phyloP scores from a whole-genome alignment of 495 filamentous ascomycete genomes.

The Aspergillus funiculosus region DNA sequence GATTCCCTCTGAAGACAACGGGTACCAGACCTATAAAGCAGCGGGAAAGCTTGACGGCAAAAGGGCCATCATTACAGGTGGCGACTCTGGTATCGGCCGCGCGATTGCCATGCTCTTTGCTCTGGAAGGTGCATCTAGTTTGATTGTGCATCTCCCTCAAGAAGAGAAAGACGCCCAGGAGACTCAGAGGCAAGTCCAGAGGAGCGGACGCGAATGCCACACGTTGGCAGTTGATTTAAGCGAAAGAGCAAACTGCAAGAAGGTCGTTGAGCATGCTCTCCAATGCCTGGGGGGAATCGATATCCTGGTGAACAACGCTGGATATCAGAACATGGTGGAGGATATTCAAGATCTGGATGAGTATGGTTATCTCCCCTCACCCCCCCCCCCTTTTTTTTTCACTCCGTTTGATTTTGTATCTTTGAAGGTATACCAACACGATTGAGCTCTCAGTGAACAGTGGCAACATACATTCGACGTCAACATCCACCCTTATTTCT shows the following conservation, averaged over 20 bases:
- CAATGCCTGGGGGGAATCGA: conserved; percentile 62
- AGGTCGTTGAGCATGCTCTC: conserved; percentile 60
- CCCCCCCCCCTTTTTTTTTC: too few relatives aligned
- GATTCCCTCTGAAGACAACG: conserved; percentile 64
- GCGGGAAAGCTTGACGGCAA: conserved; percentile 72
- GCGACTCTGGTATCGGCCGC: conserved; percentile 77
- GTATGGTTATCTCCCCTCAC: conserved; percentile 39
- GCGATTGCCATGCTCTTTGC: conserved; percentile 73
- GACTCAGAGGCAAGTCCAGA: conserved; percentile 62
- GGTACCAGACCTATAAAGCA: conserved; percentile 69
- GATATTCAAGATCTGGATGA: conserved; percentile 68
- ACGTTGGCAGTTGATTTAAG: conserved; percentile 57
- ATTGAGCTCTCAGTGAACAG: conserved; percentile 40
- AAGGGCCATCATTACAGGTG: conserved; percentile 75
- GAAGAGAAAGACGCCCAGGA: conserved; percentile 74
- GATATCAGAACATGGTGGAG: conserved; percentile 67
- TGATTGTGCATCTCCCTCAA: conserved; percentile 69
- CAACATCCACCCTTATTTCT: conserved; percentile 71
- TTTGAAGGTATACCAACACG: too few relatives aligned
- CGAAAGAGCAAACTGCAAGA: conserved; percentile 59
- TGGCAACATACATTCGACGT: conserved; percentile 71
- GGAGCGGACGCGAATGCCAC: conserved; percentile 57
- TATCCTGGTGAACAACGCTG: conserved; percentile 78
- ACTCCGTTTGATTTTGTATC: too few relatives aligned
- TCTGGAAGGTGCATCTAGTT: conserved; percentile 72